Conservation (phyloP, 2,329 filamentous ascomycete species). For the Nigrospora sphaerica region DNA sequence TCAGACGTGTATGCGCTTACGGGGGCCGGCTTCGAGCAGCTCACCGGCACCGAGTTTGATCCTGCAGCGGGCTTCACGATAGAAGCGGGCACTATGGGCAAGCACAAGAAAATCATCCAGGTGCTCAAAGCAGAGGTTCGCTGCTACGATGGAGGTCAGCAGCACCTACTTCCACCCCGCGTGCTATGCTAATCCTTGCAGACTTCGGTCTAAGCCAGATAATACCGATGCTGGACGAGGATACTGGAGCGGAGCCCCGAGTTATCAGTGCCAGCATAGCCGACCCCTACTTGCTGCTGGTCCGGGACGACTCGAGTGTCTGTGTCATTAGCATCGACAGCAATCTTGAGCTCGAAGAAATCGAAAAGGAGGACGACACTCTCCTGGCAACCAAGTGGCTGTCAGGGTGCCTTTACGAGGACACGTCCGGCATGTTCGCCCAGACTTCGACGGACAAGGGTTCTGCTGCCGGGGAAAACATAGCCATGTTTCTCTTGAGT, state of each 20-base stretch:
- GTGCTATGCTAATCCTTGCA: slow-evolving; percentile 24
- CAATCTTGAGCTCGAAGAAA: slow-evolving; percentile 77
- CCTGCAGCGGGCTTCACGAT: slow-evolving; percentile 80
- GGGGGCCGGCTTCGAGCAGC: slow-evolving; percentile 65
- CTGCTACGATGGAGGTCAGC: slow-evolving; percentile 80
- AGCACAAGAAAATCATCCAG: slow-evolving; percentile 76
- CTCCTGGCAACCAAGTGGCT: slow-evolving; percentile 64
- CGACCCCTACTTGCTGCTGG: slow-evolving; percentile 77
- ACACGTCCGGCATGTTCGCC: slow-evolving; percentile 50
- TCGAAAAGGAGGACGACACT: slow-evolving; percentile 55
- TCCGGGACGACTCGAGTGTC: slow-evolving; percentile 77
- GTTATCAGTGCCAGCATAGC: slow-evolving; percentile 76
- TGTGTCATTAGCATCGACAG: slow-evolving; percentile 73
- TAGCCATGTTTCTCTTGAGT: slow-evolving; percentile 72
- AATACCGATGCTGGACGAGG: slow-evolving; percentile 85
- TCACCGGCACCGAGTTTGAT: slow-evolving; percentile 85
- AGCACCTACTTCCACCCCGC: neutral
- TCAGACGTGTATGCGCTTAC: slow-evolving; percentile 73
- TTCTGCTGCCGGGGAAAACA: slow-evolving; percentile 35
- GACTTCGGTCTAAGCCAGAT: slow-evolving; percentile 88
- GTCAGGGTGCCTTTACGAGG: slow-evolving; percentile 77
- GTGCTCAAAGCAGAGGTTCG: slow-evolving; percentile 80
- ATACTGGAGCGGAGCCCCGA: slow-evolving; percentile 72
- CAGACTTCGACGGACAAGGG: slow-evolving; percentile 30
- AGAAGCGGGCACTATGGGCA: slow-evolving; percentile 77